Evolutionary conservation across 345 rosid species (phyloP), one percentile per base, ranked within the genome.

Genomic region (Trapa incisa): DNA sequence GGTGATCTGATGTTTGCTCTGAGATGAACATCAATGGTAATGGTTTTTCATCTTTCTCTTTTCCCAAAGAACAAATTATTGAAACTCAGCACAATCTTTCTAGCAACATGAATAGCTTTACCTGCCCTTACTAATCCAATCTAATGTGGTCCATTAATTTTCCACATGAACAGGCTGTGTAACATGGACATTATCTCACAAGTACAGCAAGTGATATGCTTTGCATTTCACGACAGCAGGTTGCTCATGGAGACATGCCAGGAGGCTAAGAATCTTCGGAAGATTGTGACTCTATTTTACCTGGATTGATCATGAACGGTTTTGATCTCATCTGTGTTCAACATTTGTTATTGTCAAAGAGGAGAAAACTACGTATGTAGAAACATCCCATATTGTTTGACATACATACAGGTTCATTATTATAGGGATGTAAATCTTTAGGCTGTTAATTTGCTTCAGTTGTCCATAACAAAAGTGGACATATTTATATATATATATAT

Each of bases 121-220:
- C 58, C 7, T 15, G 17, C 32, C 58, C 0, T 0, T 17, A 53
- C 22, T 1, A n/a, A 17, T n/a, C 33, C 33, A 22, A 12, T 58
- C 63, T 58, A 3, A 58, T 58, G 15, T 1, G 1, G 32, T 32
- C 38, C 1, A 1, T 2, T 35, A 12, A 58, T 58, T 32, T 58
- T 58, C 63, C 38, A 1, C 11, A 17, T 69, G 62, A 52, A 37
- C 94, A 93, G 97, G 96, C 75, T 90, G 47, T 93, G 98, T 75
- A 90, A 93, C 66, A 87, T 83, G 98, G 96, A 90, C 78, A 93
- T 93, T 69, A 89, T 90, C 69, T 90, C 96, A 43, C 94, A 93
- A 12, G 97, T 93, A 76, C 98, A 93, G 70, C 97, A 90, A 77
- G 97, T 93, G 5, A 90, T 93, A 39, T 93, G 98, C 87, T 93